Percentiles rank a stretch among this genome's conserved stretches.
These are phyloP conservation scores for Tulasnella sp. DNA, from an alignment of 768 basidiomycete species.

Conservation along the genomic window DNA sequence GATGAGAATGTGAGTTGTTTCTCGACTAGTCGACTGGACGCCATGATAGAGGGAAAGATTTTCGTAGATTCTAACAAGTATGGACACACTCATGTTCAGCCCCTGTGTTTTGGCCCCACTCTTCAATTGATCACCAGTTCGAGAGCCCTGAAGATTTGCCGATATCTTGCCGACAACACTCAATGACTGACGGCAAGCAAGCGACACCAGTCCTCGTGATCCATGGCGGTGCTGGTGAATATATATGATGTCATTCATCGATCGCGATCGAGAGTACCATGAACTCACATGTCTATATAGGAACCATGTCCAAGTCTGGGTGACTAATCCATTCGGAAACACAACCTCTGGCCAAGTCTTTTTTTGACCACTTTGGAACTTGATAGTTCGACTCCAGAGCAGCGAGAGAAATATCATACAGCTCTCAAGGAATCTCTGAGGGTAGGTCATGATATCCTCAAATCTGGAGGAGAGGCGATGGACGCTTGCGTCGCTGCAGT, in stretches of 20 bases:
- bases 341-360: too few relatives aligned
- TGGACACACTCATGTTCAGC: not conserved
- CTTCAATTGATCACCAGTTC: too few relatives aligned
- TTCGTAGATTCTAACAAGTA: not conserved
- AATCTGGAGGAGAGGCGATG: slow-evolving; percentile 65
- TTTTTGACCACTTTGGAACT: not conserved
- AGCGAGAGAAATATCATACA: slow-evolving; percentile 46
- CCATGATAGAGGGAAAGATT: slow-evolving; percentile 3
- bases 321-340: not conserved
- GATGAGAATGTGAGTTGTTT: slow-evolving; percentile 28
- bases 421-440: slow-evolving; percentile 44
- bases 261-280: not conserved
- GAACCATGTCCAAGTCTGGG: slow-evolving; percentile 46
- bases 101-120: too few relatives aligned
- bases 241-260: not conserved
- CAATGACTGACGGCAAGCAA: not conserved
- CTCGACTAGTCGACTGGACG: slow-evolving; percentile 7
- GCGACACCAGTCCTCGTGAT: slow-evolving; percentile 42
- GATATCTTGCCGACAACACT: too few relatives aligned
- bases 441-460: slow-evolving; percentile 54
- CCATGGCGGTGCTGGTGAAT: slow-evolving; percentile 61
- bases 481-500: slow-evolving; percentile 74
- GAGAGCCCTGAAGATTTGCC: too few relatives aligned
- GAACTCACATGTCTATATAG: not conserved
- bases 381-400: slow-evolving; percentile 44